Evolutionary conservation across 495 filamentous ascomycete species (phyloP).

Genomic region (Xylaria venustula): DNA sequence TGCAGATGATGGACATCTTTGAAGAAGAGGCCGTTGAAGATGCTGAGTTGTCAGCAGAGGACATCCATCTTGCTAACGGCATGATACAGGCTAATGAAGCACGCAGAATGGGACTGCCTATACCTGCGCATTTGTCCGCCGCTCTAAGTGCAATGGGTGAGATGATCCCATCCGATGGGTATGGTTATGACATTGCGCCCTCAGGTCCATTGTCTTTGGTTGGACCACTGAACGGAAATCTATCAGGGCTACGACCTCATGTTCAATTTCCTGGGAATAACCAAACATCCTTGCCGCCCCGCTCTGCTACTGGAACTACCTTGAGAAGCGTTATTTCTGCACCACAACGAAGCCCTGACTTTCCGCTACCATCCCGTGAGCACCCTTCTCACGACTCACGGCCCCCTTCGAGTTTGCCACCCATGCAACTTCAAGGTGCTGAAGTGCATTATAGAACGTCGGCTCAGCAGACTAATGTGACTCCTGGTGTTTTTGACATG

Average conservation of each 20-base stretch:
- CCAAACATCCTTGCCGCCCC: background rate
- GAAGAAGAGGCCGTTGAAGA: constrained; percentile 42
- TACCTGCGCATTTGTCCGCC: background rate
- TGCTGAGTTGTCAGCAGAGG: constrained; percentile 34
- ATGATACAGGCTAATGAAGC: constrained; percentile 25
- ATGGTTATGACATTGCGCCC: background rate
- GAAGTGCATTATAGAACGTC: constrained; percentile 10
- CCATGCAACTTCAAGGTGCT: constrained; percentile 6
- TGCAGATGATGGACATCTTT: constrained; percentile 44
- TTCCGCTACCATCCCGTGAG: background rate
- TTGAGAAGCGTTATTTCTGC: background rate
- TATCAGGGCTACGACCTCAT: too few species aligned
- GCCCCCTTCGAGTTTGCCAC: background rate
- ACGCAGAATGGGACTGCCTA: constrained; percentile 20
- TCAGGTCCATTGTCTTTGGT: too few species aligned
- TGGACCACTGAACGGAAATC: too few species aligned
- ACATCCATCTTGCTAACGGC: constrained; percentile 28
- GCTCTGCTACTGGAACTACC: background rate
- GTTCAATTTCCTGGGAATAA: background rate
- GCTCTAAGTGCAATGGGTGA: background rate
- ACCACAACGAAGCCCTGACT: background rate
- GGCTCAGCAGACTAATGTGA: background rate
- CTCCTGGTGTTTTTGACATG: background rate
- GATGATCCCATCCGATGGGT: background rate
- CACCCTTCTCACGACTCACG: background rate